Conservation (phyloP, 306 rosid species). For the Herpetospermum pedunculosum region DNA sequence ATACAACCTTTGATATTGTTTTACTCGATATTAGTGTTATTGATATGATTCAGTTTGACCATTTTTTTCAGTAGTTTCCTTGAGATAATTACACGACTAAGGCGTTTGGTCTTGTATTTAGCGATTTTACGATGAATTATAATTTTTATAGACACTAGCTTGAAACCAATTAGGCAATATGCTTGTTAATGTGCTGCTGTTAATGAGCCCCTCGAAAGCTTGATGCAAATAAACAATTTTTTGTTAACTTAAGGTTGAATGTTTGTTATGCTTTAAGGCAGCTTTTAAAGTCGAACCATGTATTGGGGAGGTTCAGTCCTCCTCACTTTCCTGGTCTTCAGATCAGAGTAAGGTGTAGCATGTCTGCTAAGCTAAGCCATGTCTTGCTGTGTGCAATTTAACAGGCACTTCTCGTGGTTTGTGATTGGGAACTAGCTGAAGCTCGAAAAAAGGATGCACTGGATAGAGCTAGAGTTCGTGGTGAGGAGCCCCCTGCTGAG, state of each 20-base stretch:
- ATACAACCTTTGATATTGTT: not conserved
- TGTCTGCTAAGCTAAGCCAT: not conserved
- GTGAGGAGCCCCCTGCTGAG: constrained; percentile 91
- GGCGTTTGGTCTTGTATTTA: not conserved
- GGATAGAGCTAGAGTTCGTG: constrained; percentile 96
- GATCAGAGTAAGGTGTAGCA: not conserved
- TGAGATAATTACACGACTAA: not conserved
- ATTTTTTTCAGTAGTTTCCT: not conserved
- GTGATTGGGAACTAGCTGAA: constrained; percentile 95
- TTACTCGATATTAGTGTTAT: not conserved
- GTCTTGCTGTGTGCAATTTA: not conserved
- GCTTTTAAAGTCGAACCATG: not conserved
- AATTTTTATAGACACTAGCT: no score
- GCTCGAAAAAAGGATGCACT: constrained; percentile 81
- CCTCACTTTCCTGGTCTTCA: not conserved
- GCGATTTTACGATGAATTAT: not conserved
- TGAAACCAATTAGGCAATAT: not conserved
- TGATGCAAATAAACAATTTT: no score
- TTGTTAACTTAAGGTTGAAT: not conserved
- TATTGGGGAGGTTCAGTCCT: not conserved
- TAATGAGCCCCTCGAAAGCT: no score
- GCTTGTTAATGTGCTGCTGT: not conserved
- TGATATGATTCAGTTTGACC: not conserved
- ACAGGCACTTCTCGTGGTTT: constrained; percentile 85
- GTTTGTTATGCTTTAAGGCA: not conserved